Base-by-base conservation (phyloP, 2,329 filamentous ascomycete species). In the Talaromyces sp. region DNA sequence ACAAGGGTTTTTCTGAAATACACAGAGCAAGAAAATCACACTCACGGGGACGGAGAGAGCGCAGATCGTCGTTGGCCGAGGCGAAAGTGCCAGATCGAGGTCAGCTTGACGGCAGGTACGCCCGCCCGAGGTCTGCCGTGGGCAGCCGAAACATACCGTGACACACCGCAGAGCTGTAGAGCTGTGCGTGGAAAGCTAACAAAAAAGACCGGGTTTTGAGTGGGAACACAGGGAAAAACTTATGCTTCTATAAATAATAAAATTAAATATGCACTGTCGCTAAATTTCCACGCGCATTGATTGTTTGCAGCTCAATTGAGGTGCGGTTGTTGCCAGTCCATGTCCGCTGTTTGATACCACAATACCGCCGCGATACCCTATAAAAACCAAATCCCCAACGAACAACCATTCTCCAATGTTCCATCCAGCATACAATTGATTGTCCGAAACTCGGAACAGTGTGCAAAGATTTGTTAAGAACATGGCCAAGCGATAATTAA, bases 91-190 rank as follows among this genome's bases (percentile, higher is more conserved):
- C n/a, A n/a, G n/a, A n/a, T 38, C n/a, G 48, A 55, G 52, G 60
- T 59, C 57, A 56, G 26, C 24, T 53, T 59, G 56, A 62, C 60
- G 60, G 43, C n/a, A 21, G 31, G 11, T 8, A 10, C 6, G n/a
- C n/a, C 24, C 53, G 21, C 29, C 53, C 53, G 53, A 55, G 35
- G 31, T 35, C 29, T 31, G 54, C 58, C 58, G 58, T 29, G 48
- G 19, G 32, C 35, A 60, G 50, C 59, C 59, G 59, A 60, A 60
- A 60, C 59, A 57, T 57, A 54, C 38, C 48, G 29, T 56, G 24
- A 57, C 55, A 38, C 35, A 2, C 35, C 35, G 6, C 17, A 8
- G 35, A 38, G 35, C 35, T 38, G 35, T 17, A 7, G 35, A 38
- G 14, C 35, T 38, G 14, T n/a, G 35, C 14, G 5, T 7, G 35